Evolutionary conservation across 176 grass and related monocot genomes (phyloP), one percentile per base, ranked within the genome.

Genomic region (Juncus effusus): DNA sequence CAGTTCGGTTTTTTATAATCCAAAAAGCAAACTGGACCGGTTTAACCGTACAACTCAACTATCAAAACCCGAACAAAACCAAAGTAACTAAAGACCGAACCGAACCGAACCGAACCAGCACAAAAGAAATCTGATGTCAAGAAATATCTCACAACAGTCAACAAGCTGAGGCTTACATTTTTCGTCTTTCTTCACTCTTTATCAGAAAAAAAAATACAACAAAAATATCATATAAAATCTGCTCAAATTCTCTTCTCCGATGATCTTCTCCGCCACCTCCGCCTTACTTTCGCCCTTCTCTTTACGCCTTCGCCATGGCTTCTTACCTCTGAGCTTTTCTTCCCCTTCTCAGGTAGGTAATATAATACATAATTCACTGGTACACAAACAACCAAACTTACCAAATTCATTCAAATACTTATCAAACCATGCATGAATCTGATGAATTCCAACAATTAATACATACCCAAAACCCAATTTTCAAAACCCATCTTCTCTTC

Each of bases 201-300:
- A 8, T 42, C 61, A 52, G 5, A 47, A 47, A 47, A 47, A 9
- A 47, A 47, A 47, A 47, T 2, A 6, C 6, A 47, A 10, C 40
- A 19, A 13, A 40, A 76, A 44, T 47, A 64, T 0, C 60, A 62
- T 64, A 41, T 67, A 13, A 40, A 28, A 57, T 70, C 37, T 54
- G 35, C 0, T n/a, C 12, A 28, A 54, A 14, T 16, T 37, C 37
- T 57, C 67, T 10, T 55, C 10, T 15, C 62, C 54, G 45, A 56
- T 74, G n/a, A 81, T 85, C 45, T 51, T 72, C 10, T 16, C 63
- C 57, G 65, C 83, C 60, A n/a, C 63, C 5, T 54, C 51, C 13
- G 8, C 36, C 4, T 45, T 13, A 47, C n/a, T 59, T 59, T 68
- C 66, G 56, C 63, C 61, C 3, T 16, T 76, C 19, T 51, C 74